Base-by-base conservation (phyloP, 192 early-diverging fungal genomes). In the Linnemannia zychae region DNA sequence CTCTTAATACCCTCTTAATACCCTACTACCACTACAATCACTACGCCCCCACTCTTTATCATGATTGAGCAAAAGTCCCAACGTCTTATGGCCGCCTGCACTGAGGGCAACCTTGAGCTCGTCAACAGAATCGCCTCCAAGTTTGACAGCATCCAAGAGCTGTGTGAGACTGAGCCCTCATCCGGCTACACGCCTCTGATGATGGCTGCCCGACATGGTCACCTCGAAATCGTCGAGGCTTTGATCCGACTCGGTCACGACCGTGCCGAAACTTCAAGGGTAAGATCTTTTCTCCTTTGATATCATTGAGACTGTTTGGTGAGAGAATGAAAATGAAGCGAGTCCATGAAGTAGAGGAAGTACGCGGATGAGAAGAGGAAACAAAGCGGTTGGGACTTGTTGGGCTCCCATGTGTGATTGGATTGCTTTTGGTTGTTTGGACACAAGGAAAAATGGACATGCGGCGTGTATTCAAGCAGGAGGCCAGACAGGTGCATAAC, bases 1-100 rank as follows among this genome's bases (percentile, higher is more conserved):
- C 53, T 67, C 50, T 15, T 36, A 57, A 74, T 37, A 36, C 49
- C 15, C 72, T 31, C 11, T n/a, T 36, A n/a, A 48, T 31, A 37
- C 37, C 22, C 53, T 20, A 6, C 65, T 13, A 75, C 57, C 24
- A 49, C 46, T 20, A 76, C 74, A 16, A 44, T 9, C 40, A 44
- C 40, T n/a, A n/a, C n/a, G n/a, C n/a, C n/a, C n/a, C 40, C 9
- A 6, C 9, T 44, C 40, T 16, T 28, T 49, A 70, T 31, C 46
- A 84, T 84, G 82, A 68, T 79, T 60, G 82, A 84, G 72, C 77
- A 79, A 75, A 84, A 84, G 68, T 71, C 65, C 48, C 76, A 78
- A 31, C 72, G 82, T 33, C 46, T 84, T 33, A 79, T 84, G 82
- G 44, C 77, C 16, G 82, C 82, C 12, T 84, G 82, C 36, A 47